Conservation (phyloP, 441 rosid species). For the Erodium moschatum region DNA sequence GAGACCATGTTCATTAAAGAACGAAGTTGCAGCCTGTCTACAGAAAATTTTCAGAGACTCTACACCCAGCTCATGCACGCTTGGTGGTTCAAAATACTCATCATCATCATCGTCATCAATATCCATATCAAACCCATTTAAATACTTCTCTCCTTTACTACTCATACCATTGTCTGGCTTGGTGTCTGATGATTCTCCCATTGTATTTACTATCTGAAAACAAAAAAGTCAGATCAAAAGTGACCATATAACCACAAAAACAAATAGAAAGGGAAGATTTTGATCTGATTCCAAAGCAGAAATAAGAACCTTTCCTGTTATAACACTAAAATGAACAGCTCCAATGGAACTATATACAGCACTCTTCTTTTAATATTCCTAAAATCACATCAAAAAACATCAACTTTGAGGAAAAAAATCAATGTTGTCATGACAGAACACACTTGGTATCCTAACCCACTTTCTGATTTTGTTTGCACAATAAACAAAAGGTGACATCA, state of each 20-base stretch:
- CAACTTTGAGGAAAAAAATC: no score
- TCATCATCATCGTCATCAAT: constrained; percentile 25
- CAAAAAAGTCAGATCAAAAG: neutral
- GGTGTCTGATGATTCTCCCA: constrained; percentile 23
- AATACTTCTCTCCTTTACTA: constrained; percentile 22
- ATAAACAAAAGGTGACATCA: neutral
- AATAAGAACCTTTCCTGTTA: neutral
- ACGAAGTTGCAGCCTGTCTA: constrained; percentile 43
- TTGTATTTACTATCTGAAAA: constrained; percentile 24
- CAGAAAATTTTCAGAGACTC: constrained; percentile 40
- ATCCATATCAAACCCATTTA: constrained; percentile 29
- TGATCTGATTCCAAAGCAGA: neutral
- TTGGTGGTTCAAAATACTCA: constrained; percentile 21
- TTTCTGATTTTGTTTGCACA: neutral
- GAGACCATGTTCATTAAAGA: constrained; percentile 60
- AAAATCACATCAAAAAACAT: no score
- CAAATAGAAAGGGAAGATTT: neutral
- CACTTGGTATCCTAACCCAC: no score
- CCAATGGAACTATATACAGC: no score
- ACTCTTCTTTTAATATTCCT: no score
- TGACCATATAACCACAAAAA: neutral
- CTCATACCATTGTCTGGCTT: constrained; percentile 22
- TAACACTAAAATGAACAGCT: no score
- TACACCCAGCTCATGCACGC: constrained; percentile 38
- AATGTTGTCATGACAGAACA: neutral